A percentile compares a stretch with the other conserved stretches of the same genome.
These are phyloP conservation scores for Detonula confervacea DNA, from an alignment of 352 stramenopile species.

Conservation along the genomic window DNA sequence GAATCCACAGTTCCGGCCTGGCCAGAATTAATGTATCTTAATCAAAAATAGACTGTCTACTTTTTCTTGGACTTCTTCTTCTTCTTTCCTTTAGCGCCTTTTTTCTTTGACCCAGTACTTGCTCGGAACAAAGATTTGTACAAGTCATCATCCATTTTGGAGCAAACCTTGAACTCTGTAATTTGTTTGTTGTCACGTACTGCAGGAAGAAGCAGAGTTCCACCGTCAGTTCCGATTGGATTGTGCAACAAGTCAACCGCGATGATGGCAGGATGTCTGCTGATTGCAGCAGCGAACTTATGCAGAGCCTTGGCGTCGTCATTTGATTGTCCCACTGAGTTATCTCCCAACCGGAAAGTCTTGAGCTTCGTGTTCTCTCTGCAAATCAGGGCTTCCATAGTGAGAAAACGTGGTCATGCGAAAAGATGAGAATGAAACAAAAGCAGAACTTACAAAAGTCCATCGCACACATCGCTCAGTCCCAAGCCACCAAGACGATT, in stretches of 20 bases:
- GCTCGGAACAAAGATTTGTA: slow-evolving; percentile 46
- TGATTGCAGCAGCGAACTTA: slow-evolving; percentile 44
- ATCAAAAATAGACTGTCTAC: slow-evolving; percentile 7
- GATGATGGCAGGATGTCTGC: slow-evolving; percentile 38
- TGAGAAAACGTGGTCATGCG: no score
- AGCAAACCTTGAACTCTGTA: slow-evolving; percentile 48
- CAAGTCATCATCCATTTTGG: slow-evolving; percentile 39
- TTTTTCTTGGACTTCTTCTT: slow-evolving; percentile 51
- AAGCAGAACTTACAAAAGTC: no score
- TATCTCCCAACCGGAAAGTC: slow-evolving; percentile 47
- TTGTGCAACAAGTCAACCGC: slow-evolving; percentile 58
- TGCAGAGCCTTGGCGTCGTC: slow-evolving; percentile 43
- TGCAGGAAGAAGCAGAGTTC: slow-evolving; percentile 23
- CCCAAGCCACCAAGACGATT: slow-evolving; percentile 45
- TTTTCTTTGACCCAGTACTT: slow-evolving; percentile 28
- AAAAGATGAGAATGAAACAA: no score
- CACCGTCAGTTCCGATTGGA: slow-evolving; percentile 41
- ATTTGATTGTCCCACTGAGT: slow-evolving; percentile 36
- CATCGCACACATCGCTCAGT: slow-evolving; percentile 44
- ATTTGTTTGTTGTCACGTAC: slow-evolving; percentile 49
- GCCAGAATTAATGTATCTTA: slow-evolving; percentile 9
- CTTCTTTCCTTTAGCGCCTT: slow-evolving; percentile 35
- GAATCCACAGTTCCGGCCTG: slow-evolving; percentile 8
- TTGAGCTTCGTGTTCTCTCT: no score
- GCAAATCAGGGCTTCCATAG: no score